Percentiles rank a stretch among this genome's conserved stretches.
phyloP scores from a whole-genome alignment of 2,329 filamentous ascomycete species.

The Ophiocordyceps camponoti-rufipedis region DNA sequence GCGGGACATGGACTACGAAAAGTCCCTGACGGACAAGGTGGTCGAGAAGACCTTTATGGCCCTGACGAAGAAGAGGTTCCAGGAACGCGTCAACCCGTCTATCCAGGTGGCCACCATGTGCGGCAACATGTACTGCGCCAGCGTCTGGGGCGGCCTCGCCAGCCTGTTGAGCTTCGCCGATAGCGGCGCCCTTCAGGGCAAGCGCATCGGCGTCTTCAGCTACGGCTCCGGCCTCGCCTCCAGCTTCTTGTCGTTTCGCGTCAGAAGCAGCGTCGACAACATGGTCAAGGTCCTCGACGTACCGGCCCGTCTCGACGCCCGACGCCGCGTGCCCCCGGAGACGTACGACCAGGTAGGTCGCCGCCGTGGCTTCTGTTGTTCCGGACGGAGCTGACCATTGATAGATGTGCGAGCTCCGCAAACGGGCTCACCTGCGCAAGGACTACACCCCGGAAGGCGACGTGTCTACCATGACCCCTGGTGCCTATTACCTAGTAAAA shows the following conservation, averaged over 20 bases:
- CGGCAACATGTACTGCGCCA: conserved; percentile 50
- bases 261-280: conserved; percentile 49
- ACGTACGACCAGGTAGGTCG: conserved; percentile 49
- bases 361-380: background rate
- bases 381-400: conserved; percentile 6
- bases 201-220: conserved; percentile 60
- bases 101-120: conserved; percentile 64
- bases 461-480: conserved; percentile 43
- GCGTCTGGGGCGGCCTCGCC: conserved; percentile 60
- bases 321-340: conserved; percentile 49
- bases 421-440: conserved; percentile 72
- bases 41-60: conserved; percentile 79
- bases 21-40: conserved; percentile 63
- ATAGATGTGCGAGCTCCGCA: conserved; percentile 62
- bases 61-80: conserved; percentile 69
- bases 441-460: conserved; percentile 54
- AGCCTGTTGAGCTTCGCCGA: conserved; percentile 48
- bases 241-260: conserved; percentile 55
- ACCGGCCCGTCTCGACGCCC: conserved; percentile 45
- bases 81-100: conserved; percentile 54
- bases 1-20: conserved; percentile 60
- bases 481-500: conserved; percentile 62
- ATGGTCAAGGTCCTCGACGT: conserved; percentile 54
- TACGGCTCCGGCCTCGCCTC: conserved; percentile 61
- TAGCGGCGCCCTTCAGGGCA: conserved; percentile 45